phyloP scores from a whole-genome alignment of 2,329 filamentous ascomycete genomes.

The Aspergillus brunneoviolaceus region DNA sequence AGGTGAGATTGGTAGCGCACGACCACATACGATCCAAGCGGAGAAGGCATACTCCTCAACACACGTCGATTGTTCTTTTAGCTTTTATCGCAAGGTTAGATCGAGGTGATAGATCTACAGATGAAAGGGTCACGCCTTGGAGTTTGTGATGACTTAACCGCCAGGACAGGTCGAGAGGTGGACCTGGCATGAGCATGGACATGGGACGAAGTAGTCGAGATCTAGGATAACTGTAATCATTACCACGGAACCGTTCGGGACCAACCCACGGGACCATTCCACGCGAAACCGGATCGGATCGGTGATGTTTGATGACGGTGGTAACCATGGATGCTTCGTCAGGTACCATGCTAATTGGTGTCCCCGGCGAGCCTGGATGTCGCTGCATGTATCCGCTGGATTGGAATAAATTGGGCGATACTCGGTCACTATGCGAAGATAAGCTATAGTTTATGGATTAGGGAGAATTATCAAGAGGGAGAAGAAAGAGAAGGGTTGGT shows the following conservation, averaged over 20 bases:
- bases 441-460: neutral
- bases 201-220: neutral
- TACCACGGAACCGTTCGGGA: constrained; percentile 21
- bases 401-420: neutral
- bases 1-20: neutral
- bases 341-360: constrained; percentile 12
- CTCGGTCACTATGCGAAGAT: constrained; percentile 7
- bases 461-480: constrained; percentile 1
- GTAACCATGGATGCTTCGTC: constrained; percentile 11
- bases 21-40: constrained; percentile 1
- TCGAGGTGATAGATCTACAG: constrained; percentile 10
- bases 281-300: constrained; percentile 23
- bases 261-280: constrained; percentile 21
- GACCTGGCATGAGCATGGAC: neutral
- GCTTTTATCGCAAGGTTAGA: constrained; percentile 3
- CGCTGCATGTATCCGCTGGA: neutral
- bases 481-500: neutral
- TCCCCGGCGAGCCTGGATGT: neutral
- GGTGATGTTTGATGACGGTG: constrained; percentile 6
- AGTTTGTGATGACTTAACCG: constrained; percentile 3
- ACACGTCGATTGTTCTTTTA: neutral
- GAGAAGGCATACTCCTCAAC: neutral
- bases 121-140: neutral
- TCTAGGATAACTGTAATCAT: neutral
- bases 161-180: neutral